Evolutionary conservation across 768 basidiomycete genomes (phyloP).

Genomic region (Tulasnella sp.): DNA sequence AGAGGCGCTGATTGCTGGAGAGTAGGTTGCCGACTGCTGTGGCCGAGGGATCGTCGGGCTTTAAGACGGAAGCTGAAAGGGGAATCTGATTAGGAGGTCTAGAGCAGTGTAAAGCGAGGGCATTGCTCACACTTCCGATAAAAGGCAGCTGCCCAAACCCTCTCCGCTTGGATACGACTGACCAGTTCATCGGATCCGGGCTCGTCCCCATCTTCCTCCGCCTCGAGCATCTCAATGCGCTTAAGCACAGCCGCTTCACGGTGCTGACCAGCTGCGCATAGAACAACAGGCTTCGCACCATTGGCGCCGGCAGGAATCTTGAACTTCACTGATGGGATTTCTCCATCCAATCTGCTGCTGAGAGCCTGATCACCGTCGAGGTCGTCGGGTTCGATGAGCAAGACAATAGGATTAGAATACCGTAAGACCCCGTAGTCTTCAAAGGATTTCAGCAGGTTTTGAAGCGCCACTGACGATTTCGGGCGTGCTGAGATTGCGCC

Average conservation of each 20-base stretch:
- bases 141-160: not conserved
- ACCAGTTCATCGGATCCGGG: not conserved
- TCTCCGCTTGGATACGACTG: not conserved
- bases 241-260: not conserved
- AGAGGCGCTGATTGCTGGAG: not conserved
- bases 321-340: not conserved
- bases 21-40: not conserved
- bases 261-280: not conserved
- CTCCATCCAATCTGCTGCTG: not conserved
- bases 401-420: not conserved
- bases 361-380: not conserved
- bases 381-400: not conserved
- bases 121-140: not conserved
- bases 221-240: not conserved
- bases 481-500: not conserved
- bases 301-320: not conserved
- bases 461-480: not conserved
- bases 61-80: not conserved
- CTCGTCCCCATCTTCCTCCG: not conserved
- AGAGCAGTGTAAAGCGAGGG: not conserved
- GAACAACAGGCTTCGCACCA: not conserved
- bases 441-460: not conserved
- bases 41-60: not conserved
- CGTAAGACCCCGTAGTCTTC: not conserved
- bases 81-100: not conserved